phyloP scores from a whole-genome alignment of 1,284 basidiomycete genomes.

The Pascua guehoae region DNA sequence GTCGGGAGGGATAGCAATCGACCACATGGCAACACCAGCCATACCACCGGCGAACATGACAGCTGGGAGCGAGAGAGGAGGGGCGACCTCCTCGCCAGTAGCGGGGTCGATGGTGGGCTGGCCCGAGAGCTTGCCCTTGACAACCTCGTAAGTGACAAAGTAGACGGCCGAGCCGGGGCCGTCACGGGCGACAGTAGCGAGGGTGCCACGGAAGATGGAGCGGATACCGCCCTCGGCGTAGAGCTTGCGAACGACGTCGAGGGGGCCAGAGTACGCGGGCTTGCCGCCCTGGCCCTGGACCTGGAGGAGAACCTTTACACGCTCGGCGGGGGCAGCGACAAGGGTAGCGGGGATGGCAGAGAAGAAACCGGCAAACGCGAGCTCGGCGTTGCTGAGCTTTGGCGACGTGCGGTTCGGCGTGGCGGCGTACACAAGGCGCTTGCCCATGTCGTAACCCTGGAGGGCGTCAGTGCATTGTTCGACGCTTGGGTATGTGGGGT shows the following conservation, averaged over 20 bases:
- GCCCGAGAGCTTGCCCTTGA: constrained; percentile 70
- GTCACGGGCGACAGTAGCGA: constrained; percentile 88
- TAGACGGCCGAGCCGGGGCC: constrained; percentile 96
- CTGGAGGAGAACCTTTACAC: constrained; percentile 95
- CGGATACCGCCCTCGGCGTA: constrained; percentile 91
- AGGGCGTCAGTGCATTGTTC: constrained; percentile 1
- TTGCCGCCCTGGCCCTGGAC: constrained; percentile 82
- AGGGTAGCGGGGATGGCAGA: constrained; percentile 90
- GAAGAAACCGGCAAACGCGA: constrained; percentile 90
- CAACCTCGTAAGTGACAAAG: constrained; percentile 94
- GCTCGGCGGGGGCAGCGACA: constrained; percentile 90
- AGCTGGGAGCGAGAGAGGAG: constrained; percentile 79
- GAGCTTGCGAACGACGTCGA: constrained; percentile 85
- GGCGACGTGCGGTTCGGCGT: constrained; percentile 50
- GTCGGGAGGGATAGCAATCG: constrained; percentile 89
- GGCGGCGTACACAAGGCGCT: constrained; percentile 72
- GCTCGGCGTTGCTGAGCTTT: constrained; percentile 70
- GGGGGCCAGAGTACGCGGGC: constrained; percentile 81
- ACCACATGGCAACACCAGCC: constrained; percentile 98
- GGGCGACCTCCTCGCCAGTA: constrained; percentile 61
- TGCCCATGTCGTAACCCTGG: constrained; percentile 91
- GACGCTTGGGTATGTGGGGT: background rate
- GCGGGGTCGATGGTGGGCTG: constrained; percentile 26
- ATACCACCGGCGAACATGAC: constrained; percentile 90
- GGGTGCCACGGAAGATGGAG: constrained; percentile 89